A percentile compares a stretch with the other conserved stretches of the same genome.
Evolutionary conservation across 2,329 filamentous ascomycete species (phyloP).

Genomic region (Exophiala alcalophila): DNA sequence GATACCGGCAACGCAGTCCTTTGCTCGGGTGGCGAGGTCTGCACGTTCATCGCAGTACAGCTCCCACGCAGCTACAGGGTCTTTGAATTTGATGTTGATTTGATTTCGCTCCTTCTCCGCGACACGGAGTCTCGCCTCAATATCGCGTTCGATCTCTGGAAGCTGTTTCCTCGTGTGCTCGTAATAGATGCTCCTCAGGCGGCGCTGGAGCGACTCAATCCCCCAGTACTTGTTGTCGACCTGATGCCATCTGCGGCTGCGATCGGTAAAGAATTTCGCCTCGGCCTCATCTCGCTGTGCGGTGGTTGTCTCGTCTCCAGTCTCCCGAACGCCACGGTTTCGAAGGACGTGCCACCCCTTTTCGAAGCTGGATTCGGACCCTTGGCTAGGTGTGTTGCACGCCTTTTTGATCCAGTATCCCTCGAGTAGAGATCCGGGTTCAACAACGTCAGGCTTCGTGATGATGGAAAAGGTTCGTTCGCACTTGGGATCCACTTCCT

Average conservation of each 20-base stretch:
- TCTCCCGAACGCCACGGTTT: slow-evolving; percentile 12
- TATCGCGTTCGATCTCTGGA: slow-evolving; percentile 7
- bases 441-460: slow-evolving; percentile 42
- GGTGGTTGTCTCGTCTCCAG: slow-evolving; percentile 8
- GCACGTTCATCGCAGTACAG: slow-evolving; percentile 5
- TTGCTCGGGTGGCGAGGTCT: slow-evolving; percentile 3
- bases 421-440: slow-evolving; percentile 32
- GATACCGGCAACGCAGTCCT: slow-evolving; percentile 7
- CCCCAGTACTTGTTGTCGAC: slow-evolving; percentile 5
- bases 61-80: slow-evolving; percentile 6
- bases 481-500: slow-evolving; percentile 36
- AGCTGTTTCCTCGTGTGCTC: slow-evolving; percentile 8
- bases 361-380: slow-evolving; percentile 31
- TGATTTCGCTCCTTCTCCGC: slow-evolving; percentile 5
- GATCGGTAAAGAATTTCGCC: slow-evolving; percentile 4
- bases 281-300: slow-evolving; percentile 8
- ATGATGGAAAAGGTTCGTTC: slow-evolving; percentile 45
- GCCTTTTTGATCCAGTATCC: slow-evolving; percentile 19
- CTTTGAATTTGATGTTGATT: slow-evolving; percentile 6
- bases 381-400: slow-evolving; percentile 3
- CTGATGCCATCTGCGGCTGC: slow-evolving; percentile 3
- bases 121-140: not conserved
- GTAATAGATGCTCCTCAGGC: slow-evolving; percentile 10
- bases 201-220: slow-evolving; percentile 7
- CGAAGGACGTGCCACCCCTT: slow-evolving; percentile 40